Evolutionary conservation across 2,329 filamentous ascomycete genomes (phyloP).

Genomic region (Rutstroemia sp.): DNA sequence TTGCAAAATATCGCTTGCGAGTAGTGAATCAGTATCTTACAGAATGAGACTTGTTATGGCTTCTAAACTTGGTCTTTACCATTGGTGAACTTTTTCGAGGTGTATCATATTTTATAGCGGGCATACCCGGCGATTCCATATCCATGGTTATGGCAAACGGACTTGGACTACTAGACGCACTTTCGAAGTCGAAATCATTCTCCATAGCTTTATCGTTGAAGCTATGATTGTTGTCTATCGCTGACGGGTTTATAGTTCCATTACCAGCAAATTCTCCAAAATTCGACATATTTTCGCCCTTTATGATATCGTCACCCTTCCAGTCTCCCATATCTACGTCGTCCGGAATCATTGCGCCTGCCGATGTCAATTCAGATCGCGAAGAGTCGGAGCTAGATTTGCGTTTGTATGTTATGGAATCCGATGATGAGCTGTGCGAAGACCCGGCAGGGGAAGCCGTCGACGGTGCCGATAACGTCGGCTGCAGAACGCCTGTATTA

Average conservation of each 20-base stretch:
- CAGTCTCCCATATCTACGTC: slow-evolving; percentile 37
- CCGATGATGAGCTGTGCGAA: slow-evolving; percentile 44
- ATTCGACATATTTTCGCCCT: slow-evolving; percentile 32
- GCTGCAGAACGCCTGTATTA: not conserved
- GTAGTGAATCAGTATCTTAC: slow-evolving; percentile 28
- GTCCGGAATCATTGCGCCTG: slow-evolving; percentile 39
- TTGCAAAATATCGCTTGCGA: not conserved
- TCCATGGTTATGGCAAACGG: slow-evolving; percentile 26
- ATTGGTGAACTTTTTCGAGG: slow-evolving; percentile 21
- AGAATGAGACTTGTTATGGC: slow-evolving; percentile 37
- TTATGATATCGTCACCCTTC: slow-evolving; percentile 32
- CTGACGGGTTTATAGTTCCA: slow-evolving; percentile 32
- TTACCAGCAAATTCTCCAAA: slow-evolving; percentile 34
- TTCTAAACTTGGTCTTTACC: slow-evolving; percentile 21
- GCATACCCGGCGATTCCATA: slow-evolving; percentile 37
- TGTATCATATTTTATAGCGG: slow-evolving; percentile 33
- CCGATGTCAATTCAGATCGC: slow-evolving; percentile 35
- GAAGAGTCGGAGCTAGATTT: slow-evolving; percentile 40
- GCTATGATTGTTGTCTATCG: slow-evolving; percentile 29
- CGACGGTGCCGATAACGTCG: slow-evolving; percentile 23
- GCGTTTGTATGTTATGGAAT: slow-evolving; percentile 44
- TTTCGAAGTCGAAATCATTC: slow-evolving; percentile 49
- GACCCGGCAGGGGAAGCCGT: slow-evolving; percentile 31
- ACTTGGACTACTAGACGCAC: slow-evolving; percentile 50
- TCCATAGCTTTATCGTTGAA: slow-evolving; percentile 41